Conservation (phyloP, 129 eudicot species). For the Heracleum sosnowskyi region DNA sequence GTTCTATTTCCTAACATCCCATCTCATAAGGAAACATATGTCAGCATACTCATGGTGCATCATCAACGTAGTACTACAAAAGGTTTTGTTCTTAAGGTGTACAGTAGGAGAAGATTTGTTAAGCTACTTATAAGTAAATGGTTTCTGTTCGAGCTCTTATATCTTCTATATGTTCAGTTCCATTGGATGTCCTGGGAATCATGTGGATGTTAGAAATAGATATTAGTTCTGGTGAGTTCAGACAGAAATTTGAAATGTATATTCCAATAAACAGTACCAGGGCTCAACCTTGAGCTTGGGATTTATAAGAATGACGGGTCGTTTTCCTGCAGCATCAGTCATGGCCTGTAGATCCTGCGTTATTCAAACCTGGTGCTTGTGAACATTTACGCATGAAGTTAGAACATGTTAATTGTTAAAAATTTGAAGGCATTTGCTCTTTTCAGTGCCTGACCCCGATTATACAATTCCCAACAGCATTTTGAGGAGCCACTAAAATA, state of each 20-base stretch:
- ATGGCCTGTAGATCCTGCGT: constrained; percentile 93
- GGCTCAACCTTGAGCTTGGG: constrained; percentile 82
- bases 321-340: constrained; percentile 97
- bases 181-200: background rate
- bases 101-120: background rate
- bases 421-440: background rate
- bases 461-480: constrained; percentile 97
- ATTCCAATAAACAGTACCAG: background rate
- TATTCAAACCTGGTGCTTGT: constrained; percentile 18
- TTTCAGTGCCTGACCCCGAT: constrained; percentile 50
- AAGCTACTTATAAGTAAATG: background rate
- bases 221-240: background rate
- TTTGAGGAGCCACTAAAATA: constrained; percentile 97
- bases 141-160: background rate
- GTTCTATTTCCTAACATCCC: background rate
- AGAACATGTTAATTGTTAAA: constrained; percentile 7
- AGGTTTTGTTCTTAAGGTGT: background rate
- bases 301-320: constrained; percentile 89
- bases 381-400: background rate
- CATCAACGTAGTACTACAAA: background rate
- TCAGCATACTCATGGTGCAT: background rate
- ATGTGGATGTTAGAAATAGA: background rate
- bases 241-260: background rate
- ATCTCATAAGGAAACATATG: background rate
- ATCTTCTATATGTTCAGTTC: background rate